Evolutionary conservation across 2,329 filamentous ascomycete species (phyloP).

Genomic region (Colletotrichum melonis): DNA sequence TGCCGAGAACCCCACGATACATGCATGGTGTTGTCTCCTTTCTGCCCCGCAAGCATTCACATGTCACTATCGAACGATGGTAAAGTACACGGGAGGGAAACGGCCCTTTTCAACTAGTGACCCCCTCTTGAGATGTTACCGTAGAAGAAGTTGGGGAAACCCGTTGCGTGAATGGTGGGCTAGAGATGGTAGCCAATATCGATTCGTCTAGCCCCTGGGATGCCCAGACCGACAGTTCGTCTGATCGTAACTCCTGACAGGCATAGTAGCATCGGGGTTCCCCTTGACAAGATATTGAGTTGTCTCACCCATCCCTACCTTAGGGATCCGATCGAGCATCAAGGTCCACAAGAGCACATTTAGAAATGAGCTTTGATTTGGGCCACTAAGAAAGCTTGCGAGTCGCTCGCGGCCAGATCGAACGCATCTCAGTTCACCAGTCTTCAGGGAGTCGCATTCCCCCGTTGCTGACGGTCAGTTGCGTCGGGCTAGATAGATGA

Average conservation of each 20-base stretch:
- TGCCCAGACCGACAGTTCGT: conserved; percentile 8
- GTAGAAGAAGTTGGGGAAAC: background rate
- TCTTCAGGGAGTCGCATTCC: background rate
- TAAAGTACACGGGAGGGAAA: background rate
- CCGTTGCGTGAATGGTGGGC: background rate
- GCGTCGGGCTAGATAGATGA: background rate
- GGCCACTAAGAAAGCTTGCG: too few species aligned
- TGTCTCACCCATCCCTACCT: background rate
- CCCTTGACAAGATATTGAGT: background rate
- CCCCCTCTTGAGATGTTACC: background rate
- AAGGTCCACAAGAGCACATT: background rate
- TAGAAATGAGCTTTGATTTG: background rate
- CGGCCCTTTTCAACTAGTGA: background rate
- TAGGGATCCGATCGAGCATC: too few species aligned
- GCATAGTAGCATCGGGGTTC: background rate
- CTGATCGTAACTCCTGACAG: background rate
- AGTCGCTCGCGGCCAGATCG: too few species aligned
- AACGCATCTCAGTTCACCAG: too few species aligned
- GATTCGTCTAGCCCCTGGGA: background rate
- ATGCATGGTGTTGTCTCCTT: background rate
- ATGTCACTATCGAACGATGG: background rate
- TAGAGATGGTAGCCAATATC: background rate
- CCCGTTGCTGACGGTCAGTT: background rate
- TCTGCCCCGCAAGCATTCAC: background rate
- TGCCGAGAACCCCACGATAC: background rate